Evolutionary conservation across 441 rosid species (phyloP), one percentile per base, ranked within the genome.

Genomic region (Metrosideros polymorpha): DNA sequence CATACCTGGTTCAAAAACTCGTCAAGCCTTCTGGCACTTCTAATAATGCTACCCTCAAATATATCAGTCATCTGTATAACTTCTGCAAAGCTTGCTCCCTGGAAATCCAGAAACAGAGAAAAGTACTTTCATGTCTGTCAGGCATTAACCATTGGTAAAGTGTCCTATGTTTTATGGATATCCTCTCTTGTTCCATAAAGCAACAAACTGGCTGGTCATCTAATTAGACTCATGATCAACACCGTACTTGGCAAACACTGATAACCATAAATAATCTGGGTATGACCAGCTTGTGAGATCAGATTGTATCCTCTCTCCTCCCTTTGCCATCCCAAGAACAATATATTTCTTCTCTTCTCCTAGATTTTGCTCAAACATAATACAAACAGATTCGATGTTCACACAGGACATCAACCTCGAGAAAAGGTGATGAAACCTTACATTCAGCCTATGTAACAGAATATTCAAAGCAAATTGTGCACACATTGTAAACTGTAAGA

Each of bases 1-100:
- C 88, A 76, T 91, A 96, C 99, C 98, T 96, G 99, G 90, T 94
- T 98, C 94, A 98, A 86, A 92, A 98, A 98, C 90, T 98, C 99
- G 71, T 95, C 99, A 7, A 96, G 95, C 89, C 98, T 92, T 92
- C 99, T 94, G 84, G 98, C 97, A 88, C 98, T 98, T 87, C 99
- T 92, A 83, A 98, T 94, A 88, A 98, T 93, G 86, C 99, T 98
- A 47, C 99, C 99, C 90, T 98, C 99, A 87, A 98, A 98, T 87
- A 96, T 96, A 91, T 96, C 98, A 27, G 99, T 98, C 99, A 94
- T 96, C 87, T 95, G 96, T 87, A 96, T 96, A 82, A 98, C 94
- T 87, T 98, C 99, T 39, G 96, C 94, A 92, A 98, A 98, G 88
- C 88, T 95, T 53, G 99, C 94, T 55, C 98, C 99, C 99, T 96